Conservation (phyloP, 805 yeast species). For the Wickerhamiella bombiphila region DNA sequence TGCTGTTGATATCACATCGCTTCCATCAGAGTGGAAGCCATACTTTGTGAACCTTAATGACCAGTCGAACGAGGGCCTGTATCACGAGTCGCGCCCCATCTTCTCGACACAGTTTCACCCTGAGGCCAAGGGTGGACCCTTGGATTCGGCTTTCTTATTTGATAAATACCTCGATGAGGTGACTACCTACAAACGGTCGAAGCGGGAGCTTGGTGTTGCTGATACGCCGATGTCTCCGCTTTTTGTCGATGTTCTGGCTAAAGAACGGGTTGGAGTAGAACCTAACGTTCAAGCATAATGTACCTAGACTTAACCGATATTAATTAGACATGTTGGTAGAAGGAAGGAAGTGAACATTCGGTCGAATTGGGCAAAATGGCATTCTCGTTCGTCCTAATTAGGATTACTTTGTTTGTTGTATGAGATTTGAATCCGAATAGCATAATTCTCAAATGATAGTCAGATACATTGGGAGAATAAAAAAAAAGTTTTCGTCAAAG, state of each 20-base stretch:
- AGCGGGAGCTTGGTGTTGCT: conserved; percentile 30
- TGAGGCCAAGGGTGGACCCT: conserved; percentile 98
- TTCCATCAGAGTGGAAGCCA: conserved; percentile 66
- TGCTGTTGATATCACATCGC: conserved; percentile 76
- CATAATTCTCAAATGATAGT: no score
- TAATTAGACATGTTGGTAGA: neutral
- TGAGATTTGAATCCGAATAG: no score
- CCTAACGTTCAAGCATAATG: conserved; percentile 21
- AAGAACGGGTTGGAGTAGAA: conserved; percentile 32
- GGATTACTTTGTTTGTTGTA: no score
- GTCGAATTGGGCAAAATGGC: no score
- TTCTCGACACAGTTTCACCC: conserved; percentile 98
- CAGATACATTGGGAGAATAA: no score
- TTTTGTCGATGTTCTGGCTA: conserved; percentile 27
- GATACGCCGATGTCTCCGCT: conserved; percentile 28
- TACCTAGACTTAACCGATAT: neutral
- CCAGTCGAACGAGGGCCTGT: conserved; percentile 95
- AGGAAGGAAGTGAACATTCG: neutral
- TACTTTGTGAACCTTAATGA: conserved; percentile 90
- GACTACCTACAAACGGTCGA: conserved; percentile 36
- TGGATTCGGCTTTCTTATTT: conserved; percentile 79
- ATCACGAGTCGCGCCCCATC: conserved; percentile 71
- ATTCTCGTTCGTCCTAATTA: no score
- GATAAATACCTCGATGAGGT: conserved; percentile 76
- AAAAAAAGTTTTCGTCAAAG: no score